Percentiles rank a stretch among this genome's conserved stretches.
These are phyloP conservation scores for Achaetomium macrosporum DNA, from an alignment of 2,329 filamentous ascomycete species.

Conservation along the genomic window DNA sequence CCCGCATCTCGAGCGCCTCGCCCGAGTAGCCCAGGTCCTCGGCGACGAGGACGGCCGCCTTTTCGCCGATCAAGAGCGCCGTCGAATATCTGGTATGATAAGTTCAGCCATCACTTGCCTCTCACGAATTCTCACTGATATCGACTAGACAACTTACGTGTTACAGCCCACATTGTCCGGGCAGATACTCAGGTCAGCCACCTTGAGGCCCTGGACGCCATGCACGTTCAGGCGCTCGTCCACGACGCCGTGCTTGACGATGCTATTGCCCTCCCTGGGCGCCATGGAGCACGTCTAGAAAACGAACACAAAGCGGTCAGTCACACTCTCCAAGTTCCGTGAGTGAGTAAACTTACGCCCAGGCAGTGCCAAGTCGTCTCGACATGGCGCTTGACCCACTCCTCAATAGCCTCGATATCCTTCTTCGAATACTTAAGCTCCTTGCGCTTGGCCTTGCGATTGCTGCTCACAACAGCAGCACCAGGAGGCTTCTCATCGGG, in stretches of 20 bases:
- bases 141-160: too few relatives aligned
- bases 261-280: slow-evolving; percentile 67
- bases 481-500: slow-evolving; percentile 42
- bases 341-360: slow-evolving; percentile 35
- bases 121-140: too few relatives aligned
- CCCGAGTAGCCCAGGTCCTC: slow-evolving; percentile 73
- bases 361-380: slow-evolving; percentile 69
- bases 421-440: slow-evolving; percentile 60
- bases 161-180: slow-evolving; percentile 72
- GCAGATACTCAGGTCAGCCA: slow-evolving; percentile 69
- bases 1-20: slow-evolving; percentile 69
- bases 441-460: slow-evolving; percentile 52
- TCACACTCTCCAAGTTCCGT: neutral
- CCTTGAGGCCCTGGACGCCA: slow-evolving; percentile 70
- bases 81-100: slow-evolving; percentile 64
- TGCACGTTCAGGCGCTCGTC: slow-evolving; percentile 74
- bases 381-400: slow-evolving; percentile 65
- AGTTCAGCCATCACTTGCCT: too few relatives aligned
- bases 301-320: neutral
- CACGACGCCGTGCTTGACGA: slow-evolving; percentile 73
- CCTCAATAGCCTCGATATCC: slow-evolving; percentile 62
- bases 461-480: slow-evolving; percentile 53
- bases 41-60: slow-evolving; percentile 61
- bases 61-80: slow-evolving; percentile 70
- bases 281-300: slow-evolving; percentile 67